Conservation (phyloP, 2,329 filamentous ascomycete genomes). For the Verticillium albo-atrum region DNA sequence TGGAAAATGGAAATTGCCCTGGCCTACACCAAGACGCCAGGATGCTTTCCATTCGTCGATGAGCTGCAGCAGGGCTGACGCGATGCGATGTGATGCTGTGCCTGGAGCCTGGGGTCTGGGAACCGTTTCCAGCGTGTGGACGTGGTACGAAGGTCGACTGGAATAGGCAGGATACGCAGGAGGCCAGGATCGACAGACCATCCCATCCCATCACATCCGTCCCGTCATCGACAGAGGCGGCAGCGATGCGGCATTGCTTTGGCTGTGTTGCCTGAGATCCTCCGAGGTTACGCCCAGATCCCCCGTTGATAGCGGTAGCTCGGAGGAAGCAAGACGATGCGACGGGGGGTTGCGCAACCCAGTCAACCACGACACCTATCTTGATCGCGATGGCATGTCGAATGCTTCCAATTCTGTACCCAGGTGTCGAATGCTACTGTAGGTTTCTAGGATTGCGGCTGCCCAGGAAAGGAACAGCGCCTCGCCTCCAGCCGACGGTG, state of each 20-base stretch:
- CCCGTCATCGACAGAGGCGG: background rate
- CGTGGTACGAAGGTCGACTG: slow-evolving; percentile 5
- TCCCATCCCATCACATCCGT: background rate
- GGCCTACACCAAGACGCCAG: background rate
- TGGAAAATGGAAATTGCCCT: slow-evolving; percentile 12
- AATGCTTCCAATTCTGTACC: background rate
- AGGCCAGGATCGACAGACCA: background rate
- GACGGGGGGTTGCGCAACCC: background rate
- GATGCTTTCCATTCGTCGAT: slow-evolving; percentile 5
- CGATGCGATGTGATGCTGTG: slow-evolving; percentile 6
- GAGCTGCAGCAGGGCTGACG: slow-evolving; percentile 14
- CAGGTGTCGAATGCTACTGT: background rate
- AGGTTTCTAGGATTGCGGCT: background rate
- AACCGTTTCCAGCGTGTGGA: background rate
- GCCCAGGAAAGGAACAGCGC: background rate
- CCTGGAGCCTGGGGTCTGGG: background rate
- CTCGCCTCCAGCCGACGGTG: background rate
- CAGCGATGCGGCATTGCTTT: background rate
- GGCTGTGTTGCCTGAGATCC: background rate
- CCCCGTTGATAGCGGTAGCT: background rate
- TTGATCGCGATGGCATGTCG: background rate
- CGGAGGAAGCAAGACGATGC: background rate
- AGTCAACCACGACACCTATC: background rate
- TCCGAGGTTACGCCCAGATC: background rate
- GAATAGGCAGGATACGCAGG: slow-evolving; percentile 6